Conservation (phyloP, 495 filamentous ascomycete genomes). For the Podospora didyma region DNA sequence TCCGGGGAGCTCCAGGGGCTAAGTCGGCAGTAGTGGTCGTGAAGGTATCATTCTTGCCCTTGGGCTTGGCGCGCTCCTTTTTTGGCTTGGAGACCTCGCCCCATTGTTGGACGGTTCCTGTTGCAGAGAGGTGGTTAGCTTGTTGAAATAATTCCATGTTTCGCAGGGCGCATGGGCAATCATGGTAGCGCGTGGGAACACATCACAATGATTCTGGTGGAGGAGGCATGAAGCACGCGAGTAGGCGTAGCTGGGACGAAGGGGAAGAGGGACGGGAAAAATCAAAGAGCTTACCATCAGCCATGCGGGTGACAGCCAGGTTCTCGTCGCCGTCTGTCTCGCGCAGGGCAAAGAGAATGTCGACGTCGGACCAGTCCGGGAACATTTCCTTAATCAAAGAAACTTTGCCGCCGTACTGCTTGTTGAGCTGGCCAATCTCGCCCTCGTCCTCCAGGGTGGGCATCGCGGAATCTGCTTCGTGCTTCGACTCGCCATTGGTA, state of each 20-base stretch:
- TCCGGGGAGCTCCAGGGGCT: constrained; percentile 31
- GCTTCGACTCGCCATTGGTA: constrained; percentile 48
- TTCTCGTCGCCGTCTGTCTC: constrained; percentile 89
- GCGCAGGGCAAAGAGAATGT: constrained; percentile 84
- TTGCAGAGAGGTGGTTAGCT: constrained; percentile 9
- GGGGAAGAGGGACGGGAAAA: neutral
- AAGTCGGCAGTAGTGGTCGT: constrained; percentile 52
- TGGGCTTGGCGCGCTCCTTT: constrained; percentile 77
- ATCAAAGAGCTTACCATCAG: constrained; percentile 63
- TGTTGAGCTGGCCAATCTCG: constrained; percentile 88
- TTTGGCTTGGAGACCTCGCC: constrained; percentile 91
- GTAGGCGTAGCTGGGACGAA: neutral
- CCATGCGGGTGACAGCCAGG: constrained; percentile 80
- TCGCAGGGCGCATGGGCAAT: neutral
- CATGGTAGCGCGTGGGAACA: too few relatives aligned
- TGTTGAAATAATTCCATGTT: neutral
- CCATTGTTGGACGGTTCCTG: constrained; percentile 90
- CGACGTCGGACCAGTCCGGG: constrained; percentile 85
- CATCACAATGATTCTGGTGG: too few relatives aligned
- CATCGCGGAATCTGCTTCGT: constrained; percentile 50
- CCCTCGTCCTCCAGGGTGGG: constrained; percentile 72
- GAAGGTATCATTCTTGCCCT: constrained; percentile 66
- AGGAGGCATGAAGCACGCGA: neutral
- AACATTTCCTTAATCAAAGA: constrained; percentile 82
- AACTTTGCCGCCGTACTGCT: constrained; percentile 72